Conservation (phyloP, 192 early-diverging fungal genomes). For the Rhizophagus clarus region DNA sequence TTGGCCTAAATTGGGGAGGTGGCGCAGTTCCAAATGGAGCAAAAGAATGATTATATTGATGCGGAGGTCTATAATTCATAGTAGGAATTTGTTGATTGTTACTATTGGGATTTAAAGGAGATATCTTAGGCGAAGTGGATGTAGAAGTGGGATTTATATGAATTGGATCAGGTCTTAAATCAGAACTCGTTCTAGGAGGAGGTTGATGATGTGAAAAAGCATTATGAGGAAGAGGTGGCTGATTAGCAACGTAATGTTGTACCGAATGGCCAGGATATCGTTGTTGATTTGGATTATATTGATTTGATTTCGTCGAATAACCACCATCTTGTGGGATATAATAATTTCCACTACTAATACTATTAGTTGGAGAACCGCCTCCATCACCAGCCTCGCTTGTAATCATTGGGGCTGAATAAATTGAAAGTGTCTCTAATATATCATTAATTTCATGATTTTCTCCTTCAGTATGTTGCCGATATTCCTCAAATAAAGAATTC, state of each 20-base stretch:
- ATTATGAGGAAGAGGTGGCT: background rate
- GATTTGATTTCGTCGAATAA: background rate
- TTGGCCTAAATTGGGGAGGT: slow-evolving; percentile 33
- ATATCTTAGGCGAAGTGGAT: background rate
- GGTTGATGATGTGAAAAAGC: background rate
- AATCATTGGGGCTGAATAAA: background rate
- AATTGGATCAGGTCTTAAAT: background rate
- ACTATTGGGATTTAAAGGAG: background rate
- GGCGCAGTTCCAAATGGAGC: background rate
- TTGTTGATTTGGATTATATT: background rate
- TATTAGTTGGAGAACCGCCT: background rate
- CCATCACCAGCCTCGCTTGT: background rate
- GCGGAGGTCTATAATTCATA: background rate
- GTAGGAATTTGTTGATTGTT: background rate
- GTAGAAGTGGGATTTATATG: background rate
- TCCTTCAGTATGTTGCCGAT: slow-evolving; percentile 11
- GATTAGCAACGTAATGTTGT: background rate
- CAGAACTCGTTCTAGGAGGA: background rate
- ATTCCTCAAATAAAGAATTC: slow-evolving; percentile 54
- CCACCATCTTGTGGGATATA: slow-evolving; percentile 9
- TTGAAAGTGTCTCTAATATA: background rate
- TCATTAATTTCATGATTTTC: background rate
- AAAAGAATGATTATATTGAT: background rate
- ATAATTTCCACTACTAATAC: background rate
- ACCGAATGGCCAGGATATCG: background rate